These are phyloP conservation scores for Talaromyces marneffei DNA, from an alignment of 2,329 filamentous ascomycete genomes.

Conservation along the genomic window DNA sequence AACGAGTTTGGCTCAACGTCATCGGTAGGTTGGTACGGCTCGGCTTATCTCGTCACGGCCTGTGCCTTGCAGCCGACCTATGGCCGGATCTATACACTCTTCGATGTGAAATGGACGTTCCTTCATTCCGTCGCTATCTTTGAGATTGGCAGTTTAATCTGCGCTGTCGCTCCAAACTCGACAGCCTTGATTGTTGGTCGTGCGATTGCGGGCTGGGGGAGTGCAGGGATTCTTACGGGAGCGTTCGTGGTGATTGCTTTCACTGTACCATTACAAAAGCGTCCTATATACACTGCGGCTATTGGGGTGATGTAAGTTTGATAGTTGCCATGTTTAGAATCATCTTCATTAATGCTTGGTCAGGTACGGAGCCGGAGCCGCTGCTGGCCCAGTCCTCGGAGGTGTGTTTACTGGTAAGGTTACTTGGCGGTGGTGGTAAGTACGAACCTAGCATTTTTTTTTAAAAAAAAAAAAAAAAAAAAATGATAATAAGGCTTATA, in stretches of 20 bases:
- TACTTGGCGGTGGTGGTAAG: conserved; percentile 22
- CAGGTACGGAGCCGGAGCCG: conserved; percentile 22
- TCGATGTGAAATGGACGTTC: conserved; percentile 25
- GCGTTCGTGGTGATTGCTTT: conserved; percentile 37
- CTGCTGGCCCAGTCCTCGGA: conserved; percentile 32
- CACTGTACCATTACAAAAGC: conserved; percentile 27
- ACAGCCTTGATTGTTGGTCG: conserved; percentile 29
- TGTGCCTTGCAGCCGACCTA: conserved; percentile 39
- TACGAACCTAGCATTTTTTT: background rate
- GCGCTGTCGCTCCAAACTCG: conserved; percentile 25
- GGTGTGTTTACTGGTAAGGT: conserved; percentile 30
- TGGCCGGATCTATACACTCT: conserved; percentile 45
- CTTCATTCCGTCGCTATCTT: conserved; percentile 27
- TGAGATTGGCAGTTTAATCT: conserved; percentile 28
- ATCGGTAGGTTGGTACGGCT: conserved; percentile 25
- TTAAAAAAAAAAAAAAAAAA: no score
- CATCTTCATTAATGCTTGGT: background rate
- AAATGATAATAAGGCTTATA: background rate
- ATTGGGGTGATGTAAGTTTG: conserved; percentile 20
- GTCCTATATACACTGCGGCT: conserved; percentile 30
- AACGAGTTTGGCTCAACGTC: conserved; percentile 24
- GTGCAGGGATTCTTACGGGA: conserved; percentile 33
- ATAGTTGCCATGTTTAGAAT: no score
- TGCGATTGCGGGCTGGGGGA: conserved; percentile 30
- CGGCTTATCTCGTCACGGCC: conserved; percentile 19